These are phyloP conservation scores for Polyplosphaeria fusca DNA, from an alignment of 495 filamentous ascomycete species.

Conservation along the genomic window DNA sequence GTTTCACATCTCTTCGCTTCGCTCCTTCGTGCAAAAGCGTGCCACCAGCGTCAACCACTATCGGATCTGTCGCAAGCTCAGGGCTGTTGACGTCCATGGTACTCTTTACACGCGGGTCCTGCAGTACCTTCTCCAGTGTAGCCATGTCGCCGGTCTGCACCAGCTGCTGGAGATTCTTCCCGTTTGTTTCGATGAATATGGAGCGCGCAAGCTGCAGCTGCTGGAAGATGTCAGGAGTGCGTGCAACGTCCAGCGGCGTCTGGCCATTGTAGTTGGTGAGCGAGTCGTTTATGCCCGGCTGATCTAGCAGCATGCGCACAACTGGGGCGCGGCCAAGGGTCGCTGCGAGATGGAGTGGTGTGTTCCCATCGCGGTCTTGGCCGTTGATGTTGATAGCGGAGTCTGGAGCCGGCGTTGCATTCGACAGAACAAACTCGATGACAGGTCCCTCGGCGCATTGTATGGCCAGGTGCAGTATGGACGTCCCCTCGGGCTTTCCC, in stretches of 20 bases:
- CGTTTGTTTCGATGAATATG: constrained; percentile 81
- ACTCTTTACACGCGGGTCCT: constrained; percentile 78
- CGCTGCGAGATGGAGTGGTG: constrained; percentile 84
- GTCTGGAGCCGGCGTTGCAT: constrained; percentile 46
- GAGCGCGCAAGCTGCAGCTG: constrained; percentile 88
- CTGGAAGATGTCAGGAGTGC: constrained; percentile 91
- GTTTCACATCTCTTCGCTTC: constrained; percentile 72
- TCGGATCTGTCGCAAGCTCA: constrained; percentile 78
- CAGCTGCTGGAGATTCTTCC: constrained; percentile 75
- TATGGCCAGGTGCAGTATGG: constrained; percentile 88
- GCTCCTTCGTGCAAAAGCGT: constrained; percentile 93
- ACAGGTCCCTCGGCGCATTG: constrained; percentile 95
- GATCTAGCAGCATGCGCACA: constrained; percentile 75
- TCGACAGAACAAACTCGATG: constrained; percentile 87
- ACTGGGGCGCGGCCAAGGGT: constrained; percentile 73
- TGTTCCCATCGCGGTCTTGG: constrained; percentile 89
- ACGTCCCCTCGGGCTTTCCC: constrained; percentile 67
- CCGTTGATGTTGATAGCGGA: constrained; percentile 77
- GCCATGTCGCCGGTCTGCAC: constrained; percentile 71
- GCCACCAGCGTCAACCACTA: constrained; percentile 71
- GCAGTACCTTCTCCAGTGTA: constrained; percentile 69
- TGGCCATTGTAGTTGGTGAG: constrained; percentile 86
- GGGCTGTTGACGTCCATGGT: constrained; percentile 85
- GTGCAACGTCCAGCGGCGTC: constrained; percentile 80
- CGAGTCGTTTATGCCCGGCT: constrained; percentile 80